phyloP scores from a whole-genome alignment of 306 rosid species.

The Corylus americana region DNA sequence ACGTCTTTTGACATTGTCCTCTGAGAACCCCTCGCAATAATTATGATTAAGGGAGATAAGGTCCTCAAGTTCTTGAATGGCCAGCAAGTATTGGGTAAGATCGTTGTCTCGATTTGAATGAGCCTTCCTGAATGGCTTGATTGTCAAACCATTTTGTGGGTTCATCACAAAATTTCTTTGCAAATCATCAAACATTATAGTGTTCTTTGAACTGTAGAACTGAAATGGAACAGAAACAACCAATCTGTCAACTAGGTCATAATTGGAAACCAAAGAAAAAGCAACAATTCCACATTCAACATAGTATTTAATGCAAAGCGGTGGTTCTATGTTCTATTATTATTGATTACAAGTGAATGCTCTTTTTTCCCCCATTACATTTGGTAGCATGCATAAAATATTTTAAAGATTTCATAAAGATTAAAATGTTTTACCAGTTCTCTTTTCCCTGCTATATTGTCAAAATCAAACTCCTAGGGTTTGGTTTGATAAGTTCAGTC shows the following conservation, averaged over 20 bases:
- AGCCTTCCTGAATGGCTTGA: slow-evolving; percentile 97
- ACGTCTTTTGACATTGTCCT: slow-evolving; percentile 77
- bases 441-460: background rate
- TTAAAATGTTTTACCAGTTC: background rate
- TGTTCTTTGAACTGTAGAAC: slow-evolving; percentile 77
- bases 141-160: slow-evolving; percentile 88
- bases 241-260: slow-evolving; percentile 18
- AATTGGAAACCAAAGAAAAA: background rate
- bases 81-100: slow-evolving; percentile 83
- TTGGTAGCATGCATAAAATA: slow-evolving; percentile 4
- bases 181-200: slow-evolving; percentile 92
- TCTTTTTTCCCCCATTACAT: background rate
- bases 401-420: slow-evolving; percentile 14
- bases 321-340: background rate
- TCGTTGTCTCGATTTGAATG: slow-evolving; percentile 81
- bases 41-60: slow-evolving; percentile 71
- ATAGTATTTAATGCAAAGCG: background rate
- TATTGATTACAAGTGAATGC: background rate
- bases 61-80: slow-evolving; percentile 90
- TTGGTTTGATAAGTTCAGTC: background rate
- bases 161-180: slow-evolving; percentile 95
- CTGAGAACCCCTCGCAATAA: slow-evolving; percentile 60
- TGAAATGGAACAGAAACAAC: slow-evolving; percentile 43
- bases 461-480: background rate
- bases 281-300: slow-evolving; percentile 9